Percentiles rank a stretch among this genome's conserved stretches.
Evolutionary conservation across 2,329 filamentous ascomycete genomes (phyloP).

Genomic region (Cladobotryum protrusum): DNA sequence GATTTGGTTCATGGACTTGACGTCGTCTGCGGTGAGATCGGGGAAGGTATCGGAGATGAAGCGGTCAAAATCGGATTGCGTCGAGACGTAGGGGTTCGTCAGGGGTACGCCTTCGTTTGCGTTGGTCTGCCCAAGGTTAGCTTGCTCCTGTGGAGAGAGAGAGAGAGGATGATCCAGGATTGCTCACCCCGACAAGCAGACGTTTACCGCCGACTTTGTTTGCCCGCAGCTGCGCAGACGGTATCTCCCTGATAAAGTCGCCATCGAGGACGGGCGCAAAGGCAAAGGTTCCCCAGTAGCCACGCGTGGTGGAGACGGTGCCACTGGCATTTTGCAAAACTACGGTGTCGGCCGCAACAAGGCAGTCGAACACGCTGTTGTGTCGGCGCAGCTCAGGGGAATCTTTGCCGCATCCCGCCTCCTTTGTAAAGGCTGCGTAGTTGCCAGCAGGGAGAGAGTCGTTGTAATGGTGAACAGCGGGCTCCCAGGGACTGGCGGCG

Average conservation of each 20-base stretch:
- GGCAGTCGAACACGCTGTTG: constrained; percentile 27
- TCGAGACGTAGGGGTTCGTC: constrained; percentile 29
- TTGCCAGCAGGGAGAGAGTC: constrained; percentile 23
- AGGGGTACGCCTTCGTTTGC: constrained; percentile 33
- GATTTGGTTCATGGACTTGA: constrained; percentile 25
- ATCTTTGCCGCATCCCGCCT: constrained; percentile 24
- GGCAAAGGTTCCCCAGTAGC: constrained; percentile 26
- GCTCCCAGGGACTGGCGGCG: constrained; percentile 42
- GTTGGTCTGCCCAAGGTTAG: constrained; percentile 22
- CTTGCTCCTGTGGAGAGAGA: background rate
- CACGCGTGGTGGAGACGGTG: constrained; percentile 20
- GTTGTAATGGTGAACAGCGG: constrained; percentile 43
- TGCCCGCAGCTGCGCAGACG: constrained; percentile 22
- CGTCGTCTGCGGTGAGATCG: constrained; percentile 23
- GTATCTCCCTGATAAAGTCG: constrained; percentile 24
- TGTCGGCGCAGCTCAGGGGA: constrained; percentile 4
- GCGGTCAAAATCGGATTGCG: constrained; percentile 21
- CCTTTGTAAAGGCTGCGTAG: constrained; percentile 28
- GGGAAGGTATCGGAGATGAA: constrained; percentile 31
- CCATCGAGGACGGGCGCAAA: constrained; percentile 35
- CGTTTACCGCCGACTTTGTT: constrained; percentile 27
- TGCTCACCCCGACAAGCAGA: constrained; percentile 24
- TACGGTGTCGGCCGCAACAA: constrained; percentile 26
- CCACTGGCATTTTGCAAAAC: constrained; percentile 31
- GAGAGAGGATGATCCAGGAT: background rate